Evolutionary conservation across 2,329 filamentous ascomycete species (phyloP).

Genomic region (Aureobasidium mangrovei): DNA sequence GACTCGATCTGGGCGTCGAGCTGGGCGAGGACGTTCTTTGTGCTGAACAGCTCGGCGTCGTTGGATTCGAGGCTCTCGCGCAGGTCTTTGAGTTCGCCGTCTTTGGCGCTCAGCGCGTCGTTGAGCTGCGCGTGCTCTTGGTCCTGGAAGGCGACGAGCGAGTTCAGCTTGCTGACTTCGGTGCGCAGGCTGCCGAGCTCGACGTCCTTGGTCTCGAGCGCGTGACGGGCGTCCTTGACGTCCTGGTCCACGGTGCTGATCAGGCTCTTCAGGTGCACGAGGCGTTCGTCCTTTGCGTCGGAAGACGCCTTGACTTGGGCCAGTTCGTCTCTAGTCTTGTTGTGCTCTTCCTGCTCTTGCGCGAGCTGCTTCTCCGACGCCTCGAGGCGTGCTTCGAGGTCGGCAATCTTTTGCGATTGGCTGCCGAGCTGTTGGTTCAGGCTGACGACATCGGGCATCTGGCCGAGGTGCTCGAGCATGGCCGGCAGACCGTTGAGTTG

Average conservation of each 20-base stretch:
- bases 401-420: constrained; percentile 6
- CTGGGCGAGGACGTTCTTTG: constrained; percentile 5
- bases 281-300: constrained; percentile 1
- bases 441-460: background rate
- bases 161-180: background rate
- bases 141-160: constrained; percentile 6
- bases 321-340: background rate
- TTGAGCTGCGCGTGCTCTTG: constrained; percentile 1
- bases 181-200: background rate
- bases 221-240: background rate
- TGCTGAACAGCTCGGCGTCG: constrained; percentile 6
- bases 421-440: constrained; percentile 4
- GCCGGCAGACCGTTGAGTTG: constrained; percentile 4
- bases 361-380: background rate
- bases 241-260: background rate
- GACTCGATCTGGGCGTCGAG: constrained; percentile 8
- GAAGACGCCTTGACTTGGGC: background rate
- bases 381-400: constrained; percentile 5
- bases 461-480: constrained; percentile 6
- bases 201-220: background rate
- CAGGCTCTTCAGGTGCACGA: background rate
- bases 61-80: constrained; percentile 2
- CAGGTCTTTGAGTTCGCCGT: background rate
- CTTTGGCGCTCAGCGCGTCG: constrained; percentile 2
- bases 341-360: background rate